Conservation (phyloP, 495 filamentous ascomycete genomes). For the Lasiosphaeria miniovina region DNA sequence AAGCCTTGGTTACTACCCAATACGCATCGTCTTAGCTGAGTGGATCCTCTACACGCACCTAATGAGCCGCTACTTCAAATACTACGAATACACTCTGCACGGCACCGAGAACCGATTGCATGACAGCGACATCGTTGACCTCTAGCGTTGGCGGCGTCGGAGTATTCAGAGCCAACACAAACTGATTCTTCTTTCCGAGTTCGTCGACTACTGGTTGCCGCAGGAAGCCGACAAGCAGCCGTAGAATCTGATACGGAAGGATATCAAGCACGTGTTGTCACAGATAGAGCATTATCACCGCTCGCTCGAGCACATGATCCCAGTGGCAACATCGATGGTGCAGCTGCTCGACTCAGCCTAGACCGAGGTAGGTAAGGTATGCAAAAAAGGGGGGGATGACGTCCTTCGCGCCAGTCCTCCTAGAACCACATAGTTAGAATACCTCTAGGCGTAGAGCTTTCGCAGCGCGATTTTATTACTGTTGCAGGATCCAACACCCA, state of each 20-base stretch:
- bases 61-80: constrained; percentile 14
- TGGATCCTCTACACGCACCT: constrained; percentile 13
- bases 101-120: constrained; percentile 11
- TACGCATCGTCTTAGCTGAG: constrained; percentile 14
- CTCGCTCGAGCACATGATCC: constrained; percentile 11
- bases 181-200: constrained; percentile 11
- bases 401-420: too few species aligned
- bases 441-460: too few species aligned
- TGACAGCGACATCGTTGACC: constrained; percentile 12
- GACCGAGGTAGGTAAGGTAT: too few species aligned
- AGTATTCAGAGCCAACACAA: constrained; percentile 15
- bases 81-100: constrained; percentile 14
- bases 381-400: too few species aligned
- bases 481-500: too few species aligned
- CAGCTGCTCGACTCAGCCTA: constrained; percentile 13
- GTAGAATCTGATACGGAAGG: constrained; percentile 12
- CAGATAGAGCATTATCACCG: constrained; percentile 12
- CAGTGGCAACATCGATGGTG: constrained; percentile 13
- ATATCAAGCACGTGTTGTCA: constrained; percentile 12
- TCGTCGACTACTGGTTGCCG: constrained; percentile 12
- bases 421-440: too few species aligned
- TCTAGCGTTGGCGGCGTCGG: constrained; percentile 13
- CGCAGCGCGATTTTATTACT: too few species aligned
- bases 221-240: constrained; percentile 16
- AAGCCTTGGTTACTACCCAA: constrained; percentile 14